phyloP scores from a whole-genome alignment of 768 basidiomycete genomes.

The Tricholoma terreum region DNA sequence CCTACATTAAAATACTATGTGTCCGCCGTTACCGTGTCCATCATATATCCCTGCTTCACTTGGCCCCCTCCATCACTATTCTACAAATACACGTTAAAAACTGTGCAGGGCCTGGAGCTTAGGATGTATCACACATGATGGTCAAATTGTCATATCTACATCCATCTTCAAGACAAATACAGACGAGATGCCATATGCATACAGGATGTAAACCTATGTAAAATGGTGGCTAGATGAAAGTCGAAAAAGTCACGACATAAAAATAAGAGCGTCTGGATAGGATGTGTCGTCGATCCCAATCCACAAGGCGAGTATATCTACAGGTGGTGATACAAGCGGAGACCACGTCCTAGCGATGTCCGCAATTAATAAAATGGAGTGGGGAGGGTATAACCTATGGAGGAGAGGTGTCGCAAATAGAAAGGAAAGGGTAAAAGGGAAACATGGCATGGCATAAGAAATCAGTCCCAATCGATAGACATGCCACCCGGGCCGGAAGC shows the following conservation, averaged over 20 bases:
- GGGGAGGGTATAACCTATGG: not conserved
- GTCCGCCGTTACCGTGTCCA: too few relatives aligned
- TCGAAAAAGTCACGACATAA: not conserved
- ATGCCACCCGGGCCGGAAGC: conserved; percentile 68
- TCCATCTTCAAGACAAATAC: conserved; percentile 18
- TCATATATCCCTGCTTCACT: too few relatives aligned
- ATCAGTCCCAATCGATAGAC: conserved; percentile 78
- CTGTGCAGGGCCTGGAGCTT: too few relatives aligned
- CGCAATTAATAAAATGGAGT: not conserved
- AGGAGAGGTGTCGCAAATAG: conserved; percentile 9
- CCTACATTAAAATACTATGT: not conserved
- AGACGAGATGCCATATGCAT: conserved; percentile 11
- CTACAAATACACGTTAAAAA: too few relatives aligned
- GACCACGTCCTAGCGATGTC: conserved; percentile 6
- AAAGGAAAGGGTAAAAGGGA: not conserved
- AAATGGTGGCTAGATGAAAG: not conserved
- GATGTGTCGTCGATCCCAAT: not conserved
- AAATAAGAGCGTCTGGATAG: not conserved
- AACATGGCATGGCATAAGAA: conserved; percentile 2
- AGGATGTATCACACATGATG: not conserved
- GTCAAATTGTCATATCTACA: not conserved
- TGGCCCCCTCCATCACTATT: too few relatives aligned
- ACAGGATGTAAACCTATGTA: not conserved
- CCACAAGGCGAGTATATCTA: conserved; percentile 2
- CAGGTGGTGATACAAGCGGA: not conserved